Evolutionary conservation across 83 land plant genomes (phyloP).

Genomic region (Isoetes engelmannii): DNA sequence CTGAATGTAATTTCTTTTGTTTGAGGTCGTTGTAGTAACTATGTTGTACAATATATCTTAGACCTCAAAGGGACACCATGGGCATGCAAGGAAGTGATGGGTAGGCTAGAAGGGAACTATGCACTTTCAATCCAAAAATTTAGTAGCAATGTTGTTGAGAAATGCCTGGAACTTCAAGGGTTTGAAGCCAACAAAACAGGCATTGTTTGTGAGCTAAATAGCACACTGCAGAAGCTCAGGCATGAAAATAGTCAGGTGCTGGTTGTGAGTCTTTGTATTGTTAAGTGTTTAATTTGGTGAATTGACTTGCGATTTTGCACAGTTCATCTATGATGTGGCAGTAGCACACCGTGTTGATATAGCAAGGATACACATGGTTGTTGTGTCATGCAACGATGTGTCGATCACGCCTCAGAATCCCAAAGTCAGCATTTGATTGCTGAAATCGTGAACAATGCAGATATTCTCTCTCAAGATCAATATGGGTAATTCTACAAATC

Average conservation of each 20-base stretch:
- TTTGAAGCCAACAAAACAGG: slow-evolving; percentile 19
- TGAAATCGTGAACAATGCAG: slow-evolving; percentile 16
- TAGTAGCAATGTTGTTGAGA: slow-evolving; percentile 64
- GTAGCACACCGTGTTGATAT: slow-evolving; percentile 17
- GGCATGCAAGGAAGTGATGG: slow-evolving; percentile 17
- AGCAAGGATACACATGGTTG: slow-evolving; percentile 14
- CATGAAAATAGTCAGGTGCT: slow-evolving; percentile 15
- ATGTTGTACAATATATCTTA: slow-evolving; percentile 56
- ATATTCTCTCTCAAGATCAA: slow-evolving; percentile 11
- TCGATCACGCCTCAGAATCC: neutral
- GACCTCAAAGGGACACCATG: slow-evolving; percentile 26
- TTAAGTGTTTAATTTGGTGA: too few relatives aligned
- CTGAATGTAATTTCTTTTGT: too few relatives aligned
- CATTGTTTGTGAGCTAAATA: slow-evolving; percentile 42
- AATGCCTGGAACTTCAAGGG: slow-evolving; percentile 34
- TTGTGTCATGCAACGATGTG: slow-evolving; percentile 19
- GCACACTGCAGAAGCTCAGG: slow-evolving; percentile 32
- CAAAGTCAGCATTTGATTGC: neutral
- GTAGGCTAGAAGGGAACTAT: slow-evolving; percentile 42
- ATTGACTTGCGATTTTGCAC: too few relatives aligned
- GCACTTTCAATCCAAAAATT: slow-evolving; percentile 45
- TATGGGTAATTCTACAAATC: slow-evolving; percentile 5
- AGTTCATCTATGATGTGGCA: slow-evolving; percentile 16
- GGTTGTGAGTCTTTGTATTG: too few relatives aligned
- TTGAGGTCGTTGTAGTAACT: slow-evolving; percentile 35